Evolutionary conservation across 371 early-diverging fungal species (phyloP), one percentile per base, ranked within the genome.

Genomic region (Blakeslea trispora): DNA sequence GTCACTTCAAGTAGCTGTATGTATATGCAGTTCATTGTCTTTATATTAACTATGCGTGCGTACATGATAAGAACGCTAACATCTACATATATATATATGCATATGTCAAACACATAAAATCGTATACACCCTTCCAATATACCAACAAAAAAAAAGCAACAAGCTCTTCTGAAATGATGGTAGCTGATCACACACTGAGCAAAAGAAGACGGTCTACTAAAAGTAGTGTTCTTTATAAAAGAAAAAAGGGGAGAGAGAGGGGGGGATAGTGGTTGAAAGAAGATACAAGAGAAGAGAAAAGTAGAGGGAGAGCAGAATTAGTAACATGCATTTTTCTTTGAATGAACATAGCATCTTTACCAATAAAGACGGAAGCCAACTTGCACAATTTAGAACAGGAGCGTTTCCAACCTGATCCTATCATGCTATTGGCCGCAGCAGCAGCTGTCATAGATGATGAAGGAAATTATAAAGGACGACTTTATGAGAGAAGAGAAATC

Each of bases 361-460:
- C 61, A 21, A 60, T 60, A n/a, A 60, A 54, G 50, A 54, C 61
- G 28, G 55, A 60, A 43, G 31, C 37, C 23, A 62, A 50, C 46
- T 35, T 47, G 42, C 62, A 59, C 18, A 37, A 37, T 31, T 53
- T 59, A 21, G 47, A 53, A 15, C 40, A 53, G 47, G 59, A 56
- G 42, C 51, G 62, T 18, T 17, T 49, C 13, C 60, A 53, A 41
- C 64, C 73, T 21, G 78, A 78, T 68, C 78, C 78, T n/a, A 78
- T 78, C 41, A 68, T 74, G 65, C 47, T 78, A 40, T 48, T 78
- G 19, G 78, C 75, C 23, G 78, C 75, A 11, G 79, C 79, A 9
- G 79, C 79, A 17, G 73, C 71, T 17, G 68, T 75, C 19, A 62
- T 68, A 51, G 63, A 67, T 10, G 65, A 69, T 22, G 71, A 59